Percentiles rank a stretch among this genome's conserved stretches.
Conservation (phyloP, 1,284 basidiomycete species). For the Porodaedalea pini region DNA sequence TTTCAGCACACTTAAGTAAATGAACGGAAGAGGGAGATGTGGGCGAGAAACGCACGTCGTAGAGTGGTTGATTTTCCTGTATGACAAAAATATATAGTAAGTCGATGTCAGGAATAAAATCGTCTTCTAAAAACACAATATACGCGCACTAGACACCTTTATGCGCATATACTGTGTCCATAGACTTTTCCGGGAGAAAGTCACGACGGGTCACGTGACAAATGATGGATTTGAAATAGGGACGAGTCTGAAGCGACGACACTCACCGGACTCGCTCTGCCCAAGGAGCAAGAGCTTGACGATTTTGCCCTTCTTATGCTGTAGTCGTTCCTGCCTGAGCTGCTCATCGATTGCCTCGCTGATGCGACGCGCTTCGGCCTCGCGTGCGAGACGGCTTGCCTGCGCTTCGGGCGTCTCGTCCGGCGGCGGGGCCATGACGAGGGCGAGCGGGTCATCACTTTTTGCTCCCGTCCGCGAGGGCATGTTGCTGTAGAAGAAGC, state of each 20-base stretch:
- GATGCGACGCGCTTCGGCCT: constrained; percentile 43
- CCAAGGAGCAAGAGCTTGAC: constrained; percentile 64
- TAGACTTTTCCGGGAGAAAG: background rate
- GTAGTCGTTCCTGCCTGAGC: constrained; percentile 45
- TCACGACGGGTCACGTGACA: background rate
- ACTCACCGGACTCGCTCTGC: constrained; percentile 31
- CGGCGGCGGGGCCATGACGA: constrained; percentile 33
- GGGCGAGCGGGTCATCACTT: constrained; percentile 34
- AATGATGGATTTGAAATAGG: background rate
- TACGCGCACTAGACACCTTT: background rate
- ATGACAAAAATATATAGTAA: background rate
- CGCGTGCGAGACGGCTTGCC: constrained; percentile 35
- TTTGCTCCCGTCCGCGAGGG: background rate
- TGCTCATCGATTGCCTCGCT: constrained; percentile 55
- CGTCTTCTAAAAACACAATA: background rate
- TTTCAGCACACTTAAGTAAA: no score
- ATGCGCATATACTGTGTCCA: background rate
- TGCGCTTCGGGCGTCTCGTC: constrained; percentile 48
- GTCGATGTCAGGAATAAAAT: no score
- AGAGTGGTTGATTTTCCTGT: constrained; percentile 14
- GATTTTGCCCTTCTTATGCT: constrained; percentile 53
- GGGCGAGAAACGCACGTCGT: constrained; percentile 15
- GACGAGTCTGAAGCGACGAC: background rate
- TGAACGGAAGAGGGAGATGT: background rate
- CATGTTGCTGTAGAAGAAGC: constrained; percentile 10